Percentiles rank a stretch among this genome's conserved stretches.
These are phyloP conservation scores for Globisporangium sylvaticum DNA, from an alignment of 352 stramenopile genomes.

Conservation along the genomic window DNA sequence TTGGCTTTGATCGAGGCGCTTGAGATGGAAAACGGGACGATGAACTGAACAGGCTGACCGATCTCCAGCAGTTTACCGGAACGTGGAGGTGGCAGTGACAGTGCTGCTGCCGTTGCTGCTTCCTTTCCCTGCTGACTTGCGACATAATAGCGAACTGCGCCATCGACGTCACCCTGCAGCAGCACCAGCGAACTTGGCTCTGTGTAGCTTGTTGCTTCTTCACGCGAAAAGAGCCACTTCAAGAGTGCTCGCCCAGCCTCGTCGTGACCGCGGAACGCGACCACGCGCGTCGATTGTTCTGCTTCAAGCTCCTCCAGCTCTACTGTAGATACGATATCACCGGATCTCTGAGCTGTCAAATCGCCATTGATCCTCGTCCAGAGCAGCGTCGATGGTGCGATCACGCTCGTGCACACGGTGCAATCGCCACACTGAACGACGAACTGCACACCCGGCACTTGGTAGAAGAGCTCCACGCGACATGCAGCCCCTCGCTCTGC, in stretches of 20 bases:
- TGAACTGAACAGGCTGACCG: conserved; percentile 13
- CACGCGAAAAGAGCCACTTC: conserved; percentile 23
- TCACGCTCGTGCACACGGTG: conserved; percentile 44
- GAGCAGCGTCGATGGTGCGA: conserved; percentile 53
- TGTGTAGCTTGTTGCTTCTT: background rate
- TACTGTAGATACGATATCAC: background rate
- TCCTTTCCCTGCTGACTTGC: background rate
- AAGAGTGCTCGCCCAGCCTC: conserved; percentile 18
- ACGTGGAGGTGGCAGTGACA: background rate
- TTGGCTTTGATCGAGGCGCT: background rate
- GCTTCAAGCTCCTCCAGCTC: conserved; percentile 62
- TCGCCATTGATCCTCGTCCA: conserved; percentile 5
- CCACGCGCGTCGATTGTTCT: conserved; percentile 51
- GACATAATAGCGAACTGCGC: conserved; percentile 33
- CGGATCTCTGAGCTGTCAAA: background rate
- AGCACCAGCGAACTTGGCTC: conserved; percentile 23
- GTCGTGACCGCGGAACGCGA: conserved; percentile 21
- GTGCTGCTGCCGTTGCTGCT: background rate
- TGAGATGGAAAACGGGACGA: conserved; percentile 12
- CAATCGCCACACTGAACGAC: conserved; percentile 20
- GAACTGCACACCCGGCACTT: conserved; percentile 40
- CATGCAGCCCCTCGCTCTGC: background rate
- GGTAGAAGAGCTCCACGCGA: conserved; percentile 19
- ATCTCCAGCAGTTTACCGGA: conserved; percentile 12
- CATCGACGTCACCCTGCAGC: conserved; percentile 62